These are phyloP conservation scores for Nephelium lappaceum DNA, from an alignment of 345 rosid genomes.

Conservation along the genomic window DNA sequence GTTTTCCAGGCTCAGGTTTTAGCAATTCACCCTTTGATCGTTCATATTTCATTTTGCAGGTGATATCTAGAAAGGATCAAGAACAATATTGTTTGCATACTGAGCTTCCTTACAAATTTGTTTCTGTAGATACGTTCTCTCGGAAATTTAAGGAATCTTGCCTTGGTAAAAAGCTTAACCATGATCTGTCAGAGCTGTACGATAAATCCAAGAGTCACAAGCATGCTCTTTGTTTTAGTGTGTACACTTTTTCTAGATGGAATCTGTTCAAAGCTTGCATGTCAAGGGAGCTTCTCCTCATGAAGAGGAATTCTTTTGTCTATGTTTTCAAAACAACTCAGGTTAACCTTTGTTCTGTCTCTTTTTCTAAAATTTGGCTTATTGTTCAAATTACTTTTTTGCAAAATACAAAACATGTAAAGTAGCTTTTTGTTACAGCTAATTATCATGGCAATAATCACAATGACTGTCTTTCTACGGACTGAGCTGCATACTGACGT, in stretches of 20 bases:
- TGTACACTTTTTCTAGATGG: conserved; percentile 50
- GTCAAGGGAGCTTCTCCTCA: conserved; percentile 58
- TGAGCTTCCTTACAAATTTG: conserved; percentile 35
- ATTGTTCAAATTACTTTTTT: too few species aligned
- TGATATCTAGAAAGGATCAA: conserved; percentile 67
- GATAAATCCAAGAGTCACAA: conserved; percentile 41
- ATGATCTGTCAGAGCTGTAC: conserved; percentile 39
- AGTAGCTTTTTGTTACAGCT: conserved; percentile 38
- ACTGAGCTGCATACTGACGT: conserved; percentile 48
- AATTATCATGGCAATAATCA: conserved; percentile 41
- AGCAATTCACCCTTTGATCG: background rate
- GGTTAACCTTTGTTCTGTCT: conserved; percentile 26
- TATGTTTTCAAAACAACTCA: conserved; percentile 55
- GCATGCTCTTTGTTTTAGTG: conserved; percentile 40
- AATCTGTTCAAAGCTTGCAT: conserved; percentile 58
- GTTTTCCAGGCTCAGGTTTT: background rate
- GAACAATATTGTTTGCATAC: conserved; percentile 50
- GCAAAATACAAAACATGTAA: background rate
- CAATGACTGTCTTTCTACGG: conserved; percentile 59
- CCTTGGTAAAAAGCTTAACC: conserved; percentile 34
- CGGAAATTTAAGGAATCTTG: conserved; percentile 39
- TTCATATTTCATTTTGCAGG: conserved; percentile 34
- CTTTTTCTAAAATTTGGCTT: too few species aligned
- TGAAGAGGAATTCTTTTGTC: conserved; percentile 64
- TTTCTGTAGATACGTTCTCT: conserved; percentile 43